A percentile compares a stretch with the other conserved stretches of the same genome.
Conservation (phyloP, 345 rosid species). For the Pelargonium nanum region DNA sequence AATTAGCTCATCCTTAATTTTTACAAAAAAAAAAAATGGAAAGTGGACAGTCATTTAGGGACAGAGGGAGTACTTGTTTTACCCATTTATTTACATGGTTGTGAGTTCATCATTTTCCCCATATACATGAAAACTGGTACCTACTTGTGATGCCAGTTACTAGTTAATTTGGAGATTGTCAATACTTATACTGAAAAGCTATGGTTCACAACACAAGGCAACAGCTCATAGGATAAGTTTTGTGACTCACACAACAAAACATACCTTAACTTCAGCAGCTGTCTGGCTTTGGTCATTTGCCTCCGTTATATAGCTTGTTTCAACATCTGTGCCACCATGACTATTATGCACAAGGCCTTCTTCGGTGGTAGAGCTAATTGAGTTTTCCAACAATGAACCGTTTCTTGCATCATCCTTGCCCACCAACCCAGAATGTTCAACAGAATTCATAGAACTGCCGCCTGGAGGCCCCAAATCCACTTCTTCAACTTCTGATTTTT, state of each 20-base stretch:
- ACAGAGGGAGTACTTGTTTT: too few relatives aligned
- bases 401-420: constrained; percentile 12
- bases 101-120: not conserved
- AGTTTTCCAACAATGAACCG: constrained; percentile 19
- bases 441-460: constrained; percentile 9
- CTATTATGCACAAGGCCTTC: constrained; percentile 10
- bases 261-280: constrained; percentile 22
- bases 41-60: too few relatives aligned
- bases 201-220: not conserved
- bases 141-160: not conserved
- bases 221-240: not conserved
- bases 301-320: too few relatives aligned
- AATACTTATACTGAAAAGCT: not conserved
- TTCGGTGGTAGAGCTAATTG: constrained; percentile 9
- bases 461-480: constrained; percentile 11
- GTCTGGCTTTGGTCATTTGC: constrained; percentile 11
- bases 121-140: not conserved
- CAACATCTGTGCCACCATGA: constrained; percentile 11
- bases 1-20: too few relatives aligned
- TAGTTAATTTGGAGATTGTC: not conserved
- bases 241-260: constrained; percentile 2
- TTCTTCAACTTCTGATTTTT: constrained; percentile 14
- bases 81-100: not conserved
- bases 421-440: constrained; percentile 13
- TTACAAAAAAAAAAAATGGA: too few relatives aligned